phyloP scores from a whole-genome alignment of 73 alveolate genomes.

The Stentor roeselii region DNA sequence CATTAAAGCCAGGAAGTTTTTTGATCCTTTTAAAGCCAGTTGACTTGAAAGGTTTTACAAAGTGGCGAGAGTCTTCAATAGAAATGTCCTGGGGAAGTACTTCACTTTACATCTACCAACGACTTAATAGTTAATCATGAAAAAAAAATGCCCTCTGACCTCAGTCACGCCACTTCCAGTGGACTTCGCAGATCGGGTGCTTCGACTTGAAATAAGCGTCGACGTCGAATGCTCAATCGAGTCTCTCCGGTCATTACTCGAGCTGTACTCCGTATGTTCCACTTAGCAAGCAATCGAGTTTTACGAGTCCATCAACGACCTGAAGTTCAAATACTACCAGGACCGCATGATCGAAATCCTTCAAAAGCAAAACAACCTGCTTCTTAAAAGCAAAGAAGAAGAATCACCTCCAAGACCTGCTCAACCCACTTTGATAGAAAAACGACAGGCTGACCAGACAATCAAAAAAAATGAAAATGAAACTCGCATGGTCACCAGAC shows the following conservation, averaged over 20 bases:
- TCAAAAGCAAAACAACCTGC: slow-evolving; percentile 16
- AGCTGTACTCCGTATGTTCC: slow-evolving; percentile 12
- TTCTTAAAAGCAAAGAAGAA: slow-evolving; percentile 1
- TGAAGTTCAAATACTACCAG: slow-evolving; percentile 8
- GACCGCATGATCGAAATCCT: slow-evolving; percentile 2
- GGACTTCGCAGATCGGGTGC: not conserved
- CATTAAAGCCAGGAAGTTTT: not conserved
- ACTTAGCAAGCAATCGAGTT: slow-evolving; percentile 19
- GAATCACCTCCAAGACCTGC: not conserved
- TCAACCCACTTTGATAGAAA: not conserved
- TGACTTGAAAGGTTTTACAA: too few relatives aligned
- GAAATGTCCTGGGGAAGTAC: not conserved
- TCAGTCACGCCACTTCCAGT: not conserved
- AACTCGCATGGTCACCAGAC: not conserved
- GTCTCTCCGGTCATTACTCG: not conserved
- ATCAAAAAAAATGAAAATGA: not conserved
- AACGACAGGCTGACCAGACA: not conserved
- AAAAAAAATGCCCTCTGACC: not conserved
- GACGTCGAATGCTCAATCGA: not conserved
- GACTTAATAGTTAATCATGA: not conserved
- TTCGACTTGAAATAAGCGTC: not conserved
- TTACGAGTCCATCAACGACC: slow-evolving; percentile 7
- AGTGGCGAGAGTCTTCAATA: too few relatives aligned
- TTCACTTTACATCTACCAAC: too few relatives aligned
- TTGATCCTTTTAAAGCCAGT: too few relatives aligned